phyloP scores from a whole-genome alignment of 2,329 filamentous ascomycete species.

The Penicillium expansum region DNA sequence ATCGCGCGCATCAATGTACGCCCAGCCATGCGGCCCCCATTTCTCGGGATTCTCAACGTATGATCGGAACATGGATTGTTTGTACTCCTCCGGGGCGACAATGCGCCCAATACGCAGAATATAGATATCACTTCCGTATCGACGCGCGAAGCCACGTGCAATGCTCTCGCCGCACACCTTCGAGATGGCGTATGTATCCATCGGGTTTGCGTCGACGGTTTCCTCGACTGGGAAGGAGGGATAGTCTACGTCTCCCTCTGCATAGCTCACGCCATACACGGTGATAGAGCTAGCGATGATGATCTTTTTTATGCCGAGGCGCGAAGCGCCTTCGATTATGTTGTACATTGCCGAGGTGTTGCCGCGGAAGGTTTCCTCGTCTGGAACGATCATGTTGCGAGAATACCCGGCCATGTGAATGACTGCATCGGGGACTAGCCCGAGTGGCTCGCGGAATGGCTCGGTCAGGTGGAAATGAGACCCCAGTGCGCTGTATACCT shows the following conservation, averaged over 20 bases:
- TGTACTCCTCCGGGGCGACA: too few relatives aligned
- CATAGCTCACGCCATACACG: too few relatives aligned
- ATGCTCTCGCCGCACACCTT: too few relatives aligned
- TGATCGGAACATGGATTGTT: too few relatives aligned
- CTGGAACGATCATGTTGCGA: slow-evolving; percentile 60
- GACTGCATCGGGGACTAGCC: slow-evolving; percentile 55
- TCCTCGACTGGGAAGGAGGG: too few relatives aligned
- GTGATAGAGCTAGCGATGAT: too few relatives aligned
- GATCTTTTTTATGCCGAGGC: slow-evolving; percentile 57
- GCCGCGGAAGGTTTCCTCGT: slow-evolving; percentile 57
- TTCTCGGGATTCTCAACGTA: slow-evolving; percentile 55
- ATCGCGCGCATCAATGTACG: too few relatives aligned
- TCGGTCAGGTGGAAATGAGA: slow-evolving; percentile 55
- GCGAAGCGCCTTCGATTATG: slow-evolving; percentile 61
- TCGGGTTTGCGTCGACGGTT: too few relatives aligned
- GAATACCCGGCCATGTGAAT: slow-evolving; percentile 62
- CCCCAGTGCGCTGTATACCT: slow-evolving; percentile 56
- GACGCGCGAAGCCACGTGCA: slow-evolving; percentile 60
- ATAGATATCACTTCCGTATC: slow-evolving; percentile 58
- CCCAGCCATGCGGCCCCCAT: too few relatives aligned
- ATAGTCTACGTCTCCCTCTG: too few relatives aligned
- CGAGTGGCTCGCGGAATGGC: slow-evolving; percentile 37
- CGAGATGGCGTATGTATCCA: too few relatives aligned
- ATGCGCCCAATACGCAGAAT: slow-evolving; percentile 60
- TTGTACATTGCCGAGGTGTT: slow-evolving; percentile 61